A percentile compares a stretch with the other conserved stretches of the same genome.
Conservation (phyloP, 225 moss, liverwort and hornwort species). For the Physcomitrium patens region DNA sequence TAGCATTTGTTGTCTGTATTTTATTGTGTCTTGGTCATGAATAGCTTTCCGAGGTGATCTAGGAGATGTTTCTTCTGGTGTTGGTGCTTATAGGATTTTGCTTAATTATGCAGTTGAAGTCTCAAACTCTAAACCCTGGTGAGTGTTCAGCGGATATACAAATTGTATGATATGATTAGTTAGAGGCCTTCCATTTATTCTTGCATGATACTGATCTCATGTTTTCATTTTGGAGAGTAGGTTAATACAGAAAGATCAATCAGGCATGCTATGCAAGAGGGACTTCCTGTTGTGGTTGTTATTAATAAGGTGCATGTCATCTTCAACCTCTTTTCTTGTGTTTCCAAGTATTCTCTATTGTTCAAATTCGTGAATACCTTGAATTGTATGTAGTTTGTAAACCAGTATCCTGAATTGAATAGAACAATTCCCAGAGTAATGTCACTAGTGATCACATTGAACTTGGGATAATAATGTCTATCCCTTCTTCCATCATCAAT, state of each 20-base stretch:
- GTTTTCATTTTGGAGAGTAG: conserved; percentile 41
- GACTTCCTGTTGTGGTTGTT: conserved; percentile 88
- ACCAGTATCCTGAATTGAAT: not conserved
- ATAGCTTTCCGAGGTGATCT: conserved; percentile 3
- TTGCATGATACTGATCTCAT: not conserved
- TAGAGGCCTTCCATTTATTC: conserved; percentile 1
- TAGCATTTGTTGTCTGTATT: not conserved
- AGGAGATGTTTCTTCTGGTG: not conserved
- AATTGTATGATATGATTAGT: not conserved
- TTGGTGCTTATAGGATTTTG: not conserved
- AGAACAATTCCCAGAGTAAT: not conserved
- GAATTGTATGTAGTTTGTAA: not conserved
- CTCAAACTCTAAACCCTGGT: conserved; percentile 15
- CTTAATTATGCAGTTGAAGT: conserved; percentile 1
- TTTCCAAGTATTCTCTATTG: not conserved
- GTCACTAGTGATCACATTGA: not conserved
- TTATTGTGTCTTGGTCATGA: not conserved
- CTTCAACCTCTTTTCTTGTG: not conserved
- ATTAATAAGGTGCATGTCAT: conserved; percentile 80
- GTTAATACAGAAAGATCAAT: conserved; percentile 95
- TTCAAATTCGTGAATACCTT: not conserved
- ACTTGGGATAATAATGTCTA: not conserved
- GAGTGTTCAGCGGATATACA: not conserved
- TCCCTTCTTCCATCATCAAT: not conserved
- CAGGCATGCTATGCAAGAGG: conserved; percentile 91